A percentile compares a stretch with the other conserved stretches of the same genome.
Evolutionary conservation across 169 alveolate genomes (phyloP).

Genomic region (Haemoproteus tartakovskyi): DNA sequence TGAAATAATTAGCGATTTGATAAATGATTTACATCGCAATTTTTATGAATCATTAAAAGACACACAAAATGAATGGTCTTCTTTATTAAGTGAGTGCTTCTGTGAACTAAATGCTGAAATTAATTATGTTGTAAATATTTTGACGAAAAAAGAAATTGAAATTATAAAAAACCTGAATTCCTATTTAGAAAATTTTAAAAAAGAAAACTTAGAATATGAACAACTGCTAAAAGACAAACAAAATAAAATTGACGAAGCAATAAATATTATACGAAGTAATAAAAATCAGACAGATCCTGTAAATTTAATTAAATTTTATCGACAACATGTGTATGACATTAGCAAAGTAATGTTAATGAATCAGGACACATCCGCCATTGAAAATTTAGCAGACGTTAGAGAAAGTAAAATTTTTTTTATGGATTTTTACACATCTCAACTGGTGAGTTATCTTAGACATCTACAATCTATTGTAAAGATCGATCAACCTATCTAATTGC

Average conservation of each 20-base stretch:
- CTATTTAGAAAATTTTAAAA: constrained; percentile 41
- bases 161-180: constrained; percentile 29
- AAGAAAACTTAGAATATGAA: constrained; percentile 29
- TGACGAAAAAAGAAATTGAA: constrained; percentile 46
- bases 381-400: constrained; percentile 39
- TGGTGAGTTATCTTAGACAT: constrained; percentile 26
- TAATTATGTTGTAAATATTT: constrained; percentile 24
- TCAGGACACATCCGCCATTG: constrained; percentile 46
- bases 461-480: constrained; percentile 30
- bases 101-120: constrained; percentile 24
- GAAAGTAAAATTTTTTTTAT: constrained; percentile 54
- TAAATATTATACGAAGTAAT: constrained; percentile 29
- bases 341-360: constrained; percentile 24
- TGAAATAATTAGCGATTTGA: constrained; percentile 64
- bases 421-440: constrained; percentile 55
- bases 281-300: constrained; percentile 46
- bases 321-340: constrained; percentile 9
- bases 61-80: constrained; percentile 74
- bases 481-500: too few relatives aligned
- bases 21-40: constrained; percentile 68
- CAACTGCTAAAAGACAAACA: constrained; percentile 23
- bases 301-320: constrained; percentile 51
- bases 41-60: constrained; percentile 73
- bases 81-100: constrained; percentile 40
- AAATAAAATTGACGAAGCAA: constrained; percentile 40